Percentiles rank a stretch among this genome's conserved stretches.
Evolutionary conservation across 345 rosid genomes (phyloP).

Genomic region (Lagerstroemia speciosa): DNA sequence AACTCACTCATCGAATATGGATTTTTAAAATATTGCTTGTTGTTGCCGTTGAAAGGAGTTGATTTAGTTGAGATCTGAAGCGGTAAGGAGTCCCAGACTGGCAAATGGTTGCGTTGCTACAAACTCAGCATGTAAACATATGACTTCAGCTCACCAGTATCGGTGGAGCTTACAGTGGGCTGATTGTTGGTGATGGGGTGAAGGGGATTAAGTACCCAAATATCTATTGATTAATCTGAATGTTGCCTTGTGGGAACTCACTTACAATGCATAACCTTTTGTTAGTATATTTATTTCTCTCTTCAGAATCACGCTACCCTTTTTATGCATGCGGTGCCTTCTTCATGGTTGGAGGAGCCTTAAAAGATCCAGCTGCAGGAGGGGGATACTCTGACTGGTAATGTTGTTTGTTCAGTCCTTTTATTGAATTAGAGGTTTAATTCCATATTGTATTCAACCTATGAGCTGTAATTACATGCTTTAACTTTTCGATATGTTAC

Average conservation of each 20-base stretch:
- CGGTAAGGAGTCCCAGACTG: background rate
- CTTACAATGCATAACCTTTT: background rate
- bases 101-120: background rate
- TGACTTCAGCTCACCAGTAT: background rate
- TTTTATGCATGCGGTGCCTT: background rate
- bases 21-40: background rate
- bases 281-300: background rate
- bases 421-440: background rate
- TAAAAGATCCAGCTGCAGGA: background rate
- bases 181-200: too few relatives aligned
- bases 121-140: background rate
- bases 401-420: background rate
- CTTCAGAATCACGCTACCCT: background rate
- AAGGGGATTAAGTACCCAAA: too few relatives aligned
- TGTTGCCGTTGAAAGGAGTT: background rate
- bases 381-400: constrained; percentile 3
- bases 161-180: too few relatives aligned
- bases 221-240: too few relatives aligned
- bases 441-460: background rate
- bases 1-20: background rate
- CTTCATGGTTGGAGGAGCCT: background rate
- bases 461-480: background rate
- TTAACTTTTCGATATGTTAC: background rate
- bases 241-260: background rate
- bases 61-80: background rate